Evolutionary conservation across 345 rosid genomes (phyloP).

Genomic region (Schrenkiella parvula): DNA sequence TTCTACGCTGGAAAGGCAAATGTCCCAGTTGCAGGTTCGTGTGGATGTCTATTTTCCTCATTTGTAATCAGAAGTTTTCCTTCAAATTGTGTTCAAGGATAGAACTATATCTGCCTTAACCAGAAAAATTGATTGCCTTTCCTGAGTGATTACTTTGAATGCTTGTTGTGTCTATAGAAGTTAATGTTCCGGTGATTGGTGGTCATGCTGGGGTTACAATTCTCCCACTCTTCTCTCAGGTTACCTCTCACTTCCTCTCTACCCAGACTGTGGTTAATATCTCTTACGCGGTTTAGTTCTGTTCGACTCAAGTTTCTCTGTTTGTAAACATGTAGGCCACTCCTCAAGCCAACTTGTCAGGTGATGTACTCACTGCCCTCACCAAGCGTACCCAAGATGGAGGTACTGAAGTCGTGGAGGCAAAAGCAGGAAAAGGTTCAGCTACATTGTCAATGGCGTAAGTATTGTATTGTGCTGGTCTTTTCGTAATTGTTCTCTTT

Average conservation of each 20-base stretch:
- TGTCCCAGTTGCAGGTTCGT: conserved; percentile 42
- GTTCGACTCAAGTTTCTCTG: conserved; percentile 1
- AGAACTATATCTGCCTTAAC: not conserved
- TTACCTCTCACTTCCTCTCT: conserved; percentile 24
- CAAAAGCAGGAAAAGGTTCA: conserved; percentile 93
- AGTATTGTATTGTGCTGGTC: conserved; percentile 23
- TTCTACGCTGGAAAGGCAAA: conserved; percentile 76
- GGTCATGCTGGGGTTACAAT: conserved; percentile 85
- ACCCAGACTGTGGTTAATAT: not conserved
- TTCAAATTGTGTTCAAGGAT: not conserved
- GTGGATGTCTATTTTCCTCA: not conserved
- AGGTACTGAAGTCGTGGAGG: conserved; percentile 90
- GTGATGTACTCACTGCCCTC: conserved; percentile 59
- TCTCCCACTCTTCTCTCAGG: conserved; percentile 83
- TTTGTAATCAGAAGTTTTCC: not conserved
- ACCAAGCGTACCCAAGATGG: conserved; percentile 91
- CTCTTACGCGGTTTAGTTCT: not conserved
- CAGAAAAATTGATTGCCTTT: not conserved
- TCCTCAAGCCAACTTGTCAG: conserved; percentile 59
- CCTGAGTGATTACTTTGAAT: not conserved
- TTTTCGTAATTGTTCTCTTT: not conserved
- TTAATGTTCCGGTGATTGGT: conserved; percentile 79
- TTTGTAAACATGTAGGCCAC: conserved; percentile 48
- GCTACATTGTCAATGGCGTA: conserved; percentile 93
- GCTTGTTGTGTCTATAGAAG: conserved; percentile 40